Conservation (phyloP, 306 rosid species). For the Canavalia gladiata region DNA sequence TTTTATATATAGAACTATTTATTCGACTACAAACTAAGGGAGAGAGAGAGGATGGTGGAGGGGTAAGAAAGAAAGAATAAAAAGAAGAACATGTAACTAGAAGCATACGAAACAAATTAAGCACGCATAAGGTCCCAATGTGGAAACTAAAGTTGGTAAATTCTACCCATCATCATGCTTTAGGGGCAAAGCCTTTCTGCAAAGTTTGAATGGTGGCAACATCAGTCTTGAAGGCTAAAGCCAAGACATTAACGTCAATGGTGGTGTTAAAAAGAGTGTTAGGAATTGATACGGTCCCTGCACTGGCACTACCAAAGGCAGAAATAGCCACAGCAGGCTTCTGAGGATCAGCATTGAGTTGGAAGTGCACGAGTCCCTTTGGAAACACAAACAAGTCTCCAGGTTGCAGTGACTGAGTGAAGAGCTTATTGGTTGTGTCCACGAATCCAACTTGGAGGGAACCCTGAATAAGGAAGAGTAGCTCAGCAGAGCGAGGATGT, state of each 20-base stretch:
- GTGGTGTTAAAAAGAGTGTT: conserved; percentile 48
- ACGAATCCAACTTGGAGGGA: conserved; percentile 63
- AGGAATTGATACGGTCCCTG: conserved; percentile 57
- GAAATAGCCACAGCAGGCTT: conserved; percentile 50
- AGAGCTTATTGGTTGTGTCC: conserved; percentile 61
- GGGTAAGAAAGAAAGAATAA: too few species aligned
- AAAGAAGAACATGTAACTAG: too few species aligned
- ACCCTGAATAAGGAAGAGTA: conserved; percentile 50
- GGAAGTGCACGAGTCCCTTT: conserved; percentile 68
- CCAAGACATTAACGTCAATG: conserved; percentile 58
- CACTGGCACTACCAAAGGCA: conserved; percentile 65
- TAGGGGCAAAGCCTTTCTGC: conserved; percentile 54
- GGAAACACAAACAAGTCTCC: conserved; percentile 67
- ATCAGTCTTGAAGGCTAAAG: conserved; percentile 62
- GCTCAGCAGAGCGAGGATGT: conserved; percentile 67
- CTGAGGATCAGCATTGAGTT: conserved; percentile 43
- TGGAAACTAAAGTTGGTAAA: background rate
- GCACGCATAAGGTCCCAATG: background rate
- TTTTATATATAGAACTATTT: background rate
- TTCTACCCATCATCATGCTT: background rate
- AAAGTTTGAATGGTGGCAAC: conserved; percentile 53
- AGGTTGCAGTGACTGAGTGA: conserved; percentile 42
- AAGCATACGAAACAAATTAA: background rate
- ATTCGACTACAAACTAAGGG: background rate
- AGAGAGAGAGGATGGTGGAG: too few species aligned